A percentile compares a stretch with the other conserved stretches of the same genome.
Evolutionary conservation across 1,284 basidiomycete genomes (phyloP).

Genomic region (Sporisorium iseilematis-ciliati): DNA sequence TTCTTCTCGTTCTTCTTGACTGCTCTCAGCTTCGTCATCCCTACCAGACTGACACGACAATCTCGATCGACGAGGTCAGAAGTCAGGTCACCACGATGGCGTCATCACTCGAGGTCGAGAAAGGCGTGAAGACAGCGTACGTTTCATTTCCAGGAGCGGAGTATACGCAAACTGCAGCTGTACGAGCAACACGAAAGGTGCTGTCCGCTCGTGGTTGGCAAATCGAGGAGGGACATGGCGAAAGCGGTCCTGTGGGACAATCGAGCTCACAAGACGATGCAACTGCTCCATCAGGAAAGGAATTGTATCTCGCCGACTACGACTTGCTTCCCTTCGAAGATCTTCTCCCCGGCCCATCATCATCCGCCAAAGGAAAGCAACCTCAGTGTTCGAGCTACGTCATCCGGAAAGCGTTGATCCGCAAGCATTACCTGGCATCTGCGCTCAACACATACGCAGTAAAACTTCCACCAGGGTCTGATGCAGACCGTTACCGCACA

Average conservation of each 20-base stretch:
- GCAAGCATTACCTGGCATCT: constrained; percentile 91
- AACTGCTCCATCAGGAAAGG: constrained; percentile 17
- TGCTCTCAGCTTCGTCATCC: not conserved
- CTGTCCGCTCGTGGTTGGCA: constrained; percentile 51
- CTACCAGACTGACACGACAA: not conserved
- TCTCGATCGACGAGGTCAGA: not conserved
- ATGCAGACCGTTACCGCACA: constrained; percentile 19
- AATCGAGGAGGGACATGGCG: constrained; percentile 29
- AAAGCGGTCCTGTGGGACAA: not conserved
- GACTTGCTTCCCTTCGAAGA: constrained; percentile 65
- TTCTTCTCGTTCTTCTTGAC: not conserved
- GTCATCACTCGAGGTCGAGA: not conserved
- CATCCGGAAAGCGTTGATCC: constrained; percentile 91
- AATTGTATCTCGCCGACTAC: constrained; percentile 65
- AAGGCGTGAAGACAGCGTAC: constrained; percentile 25
- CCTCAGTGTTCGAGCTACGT: constrained; percentile 86
- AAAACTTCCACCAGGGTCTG: constrained; percentile 41
- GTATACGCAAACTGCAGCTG: constrained; percentile 63
- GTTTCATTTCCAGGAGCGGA: constrained; percentile 63
- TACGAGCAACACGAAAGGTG: constrained; percentile 41
- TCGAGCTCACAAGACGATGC: not conserved
- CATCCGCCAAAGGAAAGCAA: constrained; percentile 25
- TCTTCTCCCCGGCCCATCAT: constrained; percentile 31
- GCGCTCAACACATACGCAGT: constrained; percentile 74
- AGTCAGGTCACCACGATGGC: not conserved